Conservation (phyloP, 78 protist genomes). For the Pigoraptor vietnamica region DNA sequence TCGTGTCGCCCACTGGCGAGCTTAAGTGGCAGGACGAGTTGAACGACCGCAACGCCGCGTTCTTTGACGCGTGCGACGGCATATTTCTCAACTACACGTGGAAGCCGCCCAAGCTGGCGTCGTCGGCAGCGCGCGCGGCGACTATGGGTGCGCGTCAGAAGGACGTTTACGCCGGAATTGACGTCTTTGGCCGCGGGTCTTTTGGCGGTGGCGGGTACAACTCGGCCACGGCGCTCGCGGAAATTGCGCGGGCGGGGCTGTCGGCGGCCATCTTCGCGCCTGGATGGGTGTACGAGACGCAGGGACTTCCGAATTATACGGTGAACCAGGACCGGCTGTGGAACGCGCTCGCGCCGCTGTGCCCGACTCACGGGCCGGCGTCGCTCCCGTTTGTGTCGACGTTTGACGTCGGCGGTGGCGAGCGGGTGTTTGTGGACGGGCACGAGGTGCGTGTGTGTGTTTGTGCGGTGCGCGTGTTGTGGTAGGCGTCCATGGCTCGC, state of each 20-base stretch:
- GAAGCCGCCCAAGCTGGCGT: constrained; percentile 8
- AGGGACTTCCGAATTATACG: not conserved
- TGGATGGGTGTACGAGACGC: constrained; percentile 64
- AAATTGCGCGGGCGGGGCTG: constrained; percentile 3
- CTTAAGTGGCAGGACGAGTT: constrained; percentile 73
- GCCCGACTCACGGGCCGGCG: not conserved
- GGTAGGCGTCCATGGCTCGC: not conserved
- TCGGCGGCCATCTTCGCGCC: constrained; percentile 69
- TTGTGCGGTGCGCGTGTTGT: not conserved
- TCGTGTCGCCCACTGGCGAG: constrained; percentile 40
- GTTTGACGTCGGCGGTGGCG: not conserved
- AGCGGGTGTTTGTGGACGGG: not conserved
- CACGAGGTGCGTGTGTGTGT: not conserved
- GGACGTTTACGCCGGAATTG: constrained; percentile 71
- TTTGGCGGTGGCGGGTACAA: constrained; percentile 39
- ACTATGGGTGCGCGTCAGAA: not conserved
- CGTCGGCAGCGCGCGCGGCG: not conserved
- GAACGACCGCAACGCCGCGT: constrained; percentile 44
- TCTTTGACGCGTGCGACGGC: constrained; percentile 63
- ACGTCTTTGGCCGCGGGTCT: constrained; percentile 65
- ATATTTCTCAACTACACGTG: constrained; percentile 74
- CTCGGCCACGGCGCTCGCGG: not conserved
- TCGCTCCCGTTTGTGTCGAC: not conserved
- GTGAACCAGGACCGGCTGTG: not conserved
- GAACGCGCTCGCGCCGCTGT: not conserved